Evolutionary conservation across 306 rosid species (phyloP).

Genomic region (Trifolium subterraneum): DNA sequence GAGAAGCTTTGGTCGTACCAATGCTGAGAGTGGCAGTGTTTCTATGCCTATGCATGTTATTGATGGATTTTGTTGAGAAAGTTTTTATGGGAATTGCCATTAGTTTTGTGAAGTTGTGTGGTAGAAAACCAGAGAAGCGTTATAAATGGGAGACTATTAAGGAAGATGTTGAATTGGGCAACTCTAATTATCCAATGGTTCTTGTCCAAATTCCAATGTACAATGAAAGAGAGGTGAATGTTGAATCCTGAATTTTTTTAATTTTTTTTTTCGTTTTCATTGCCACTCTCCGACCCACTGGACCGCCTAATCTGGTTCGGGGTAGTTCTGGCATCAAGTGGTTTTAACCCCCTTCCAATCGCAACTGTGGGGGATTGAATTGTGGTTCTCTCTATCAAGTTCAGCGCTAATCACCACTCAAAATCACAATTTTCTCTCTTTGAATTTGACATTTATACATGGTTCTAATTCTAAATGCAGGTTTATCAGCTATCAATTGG

Average conservation of each 20-base stretch:
- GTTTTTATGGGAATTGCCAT: slow-evolving; percentile 74
- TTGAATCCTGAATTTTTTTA: not conserved
- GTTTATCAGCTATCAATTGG: slow-evolving; percentile 87
- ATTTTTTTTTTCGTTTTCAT: too few species aligned
- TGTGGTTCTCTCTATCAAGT: too few species aligned
- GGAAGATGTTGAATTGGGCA: slow-evolving; percentile 79
- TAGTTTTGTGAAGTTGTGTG: slow-evolving; percentile 55
- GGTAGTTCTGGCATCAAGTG: too few species aligned
- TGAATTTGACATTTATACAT: not conserved
- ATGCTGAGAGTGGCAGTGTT: slow-evolving; percentile 56
- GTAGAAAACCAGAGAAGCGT: slow-evolving; percentile 72
- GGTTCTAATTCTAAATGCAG: slow-evolving; percentile 42
- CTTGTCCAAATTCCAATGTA: slow-evolving; percentile 92
- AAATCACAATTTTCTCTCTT: not conserved
- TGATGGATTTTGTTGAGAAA: slow-evolving; percentile 76
- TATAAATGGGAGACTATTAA: slow-evolving; percentile 82
- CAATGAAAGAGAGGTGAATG: slow-evolving; percentile 79
- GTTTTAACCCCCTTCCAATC: too few species aligned
- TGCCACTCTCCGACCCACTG: too few species aligned
- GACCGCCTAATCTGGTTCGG: too few species aligned
- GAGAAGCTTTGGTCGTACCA: slow-evolving; percentile 75
- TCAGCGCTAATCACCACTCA: too few species aligned
- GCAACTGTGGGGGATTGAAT: too few species aligned
- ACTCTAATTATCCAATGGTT: slow-evolving; percentile 74
- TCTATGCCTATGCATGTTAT: slow-evolving; percentile 68